Evolutionary conservation across 2,329 filamentous ascomycete genomes (phyloP).

Genomic region (Sordariomycetes sp.): DNA sequence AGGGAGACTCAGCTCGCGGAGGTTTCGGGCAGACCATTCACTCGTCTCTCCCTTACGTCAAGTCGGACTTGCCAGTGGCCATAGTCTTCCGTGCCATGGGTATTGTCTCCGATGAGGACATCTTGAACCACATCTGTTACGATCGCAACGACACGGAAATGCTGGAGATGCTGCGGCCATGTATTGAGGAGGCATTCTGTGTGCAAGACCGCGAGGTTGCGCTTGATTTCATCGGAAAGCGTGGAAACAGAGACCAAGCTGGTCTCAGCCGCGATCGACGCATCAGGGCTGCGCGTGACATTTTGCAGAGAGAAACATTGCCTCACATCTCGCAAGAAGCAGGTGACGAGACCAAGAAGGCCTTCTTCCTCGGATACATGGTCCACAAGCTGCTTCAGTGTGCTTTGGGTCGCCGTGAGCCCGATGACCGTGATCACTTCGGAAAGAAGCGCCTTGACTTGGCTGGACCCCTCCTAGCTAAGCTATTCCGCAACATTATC

Average conservation of each 20-base stretch:
- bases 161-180: conserved; percentile 94
- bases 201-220: conserved; percentile 94
- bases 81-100: conserved; percentile 94
- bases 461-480: conserved; percentile 88
- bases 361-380: conserved; percentile 99
- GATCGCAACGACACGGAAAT: conserved; percentile 92
- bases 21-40: conserved; percentile 82
- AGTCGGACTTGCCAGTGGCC: conserved; percentile 84
- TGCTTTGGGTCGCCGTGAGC: conserved; percentile 83
- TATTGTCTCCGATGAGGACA: conserved; percentile 95
- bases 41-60: conserved; percentile 87
- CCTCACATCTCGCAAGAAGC: conserved; percentile 95
- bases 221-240: conserved; percentile 89
- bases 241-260: conserved; percentile 54
- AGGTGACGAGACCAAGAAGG: conserved; percentile 90
- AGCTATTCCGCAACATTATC: conserved; percentile 88
- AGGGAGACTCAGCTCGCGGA: conserved; percentile 68
- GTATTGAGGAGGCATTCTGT: conserved; percentile 92
- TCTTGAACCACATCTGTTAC: conserved; percentile 95
- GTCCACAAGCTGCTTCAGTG: conserved; percentile 92
- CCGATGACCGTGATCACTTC: conserved; percentile 96
- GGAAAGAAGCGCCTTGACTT: conserved; percentile 97
- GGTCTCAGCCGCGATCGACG: conserved; percentile 77
- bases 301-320: conserved; percentile 92
- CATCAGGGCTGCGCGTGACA: conserved; percentile 84